phyloP scores from a whole-genome alignment of 108 stramenopile species.

The Schizochytrium sp. region DNA sequence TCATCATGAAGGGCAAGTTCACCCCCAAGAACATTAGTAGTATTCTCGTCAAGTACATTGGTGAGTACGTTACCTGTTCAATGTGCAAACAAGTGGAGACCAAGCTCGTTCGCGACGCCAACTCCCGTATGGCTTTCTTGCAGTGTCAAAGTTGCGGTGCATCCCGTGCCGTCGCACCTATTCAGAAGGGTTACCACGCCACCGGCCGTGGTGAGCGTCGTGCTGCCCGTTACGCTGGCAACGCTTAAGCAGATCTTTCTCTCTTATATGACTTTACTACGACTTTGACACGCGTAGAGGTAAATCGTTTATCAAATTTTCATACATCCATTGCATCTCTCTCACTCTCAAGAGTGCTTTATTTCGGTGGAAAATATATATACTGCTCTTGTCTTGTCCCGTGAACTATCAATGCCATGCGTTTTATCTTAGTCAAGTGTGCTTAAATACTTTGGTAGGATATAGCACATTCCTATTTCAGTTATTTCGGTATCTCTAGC shows the following conservation, averaged over 20 bases:
- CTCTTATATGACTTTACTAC: too few relatives aligned
- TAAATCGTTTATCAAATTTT: too few relatives aligned
- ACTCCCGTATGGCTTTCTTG: conserved; percentile 90
- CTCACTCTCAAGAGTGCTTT: too few relatives aligned
- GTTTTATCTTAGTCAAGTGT: too few relatives aligned
- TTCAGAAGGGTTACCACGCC: conserved; percentile 98
- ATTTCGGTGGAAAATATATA: too few relatives aligned
- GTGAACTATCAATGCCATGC: too few relatives aligned
- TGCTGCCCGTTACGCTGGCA: conserved; percentile 51
- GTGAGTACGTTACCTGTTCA: conserved; percentile 98
- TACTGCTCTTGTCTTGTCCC: too few relatives aligned
- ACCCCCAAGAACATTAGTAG: conserved; percentile 97
- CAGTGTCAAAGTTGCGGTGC: conserved; percentile 94
- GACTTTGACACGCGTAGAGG: too few relatives aligned
- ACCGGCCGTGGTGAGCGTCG: conserved; percentile 96
- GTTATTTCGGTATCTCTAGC: too few relatives aligned
- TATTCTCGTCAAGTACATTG: conserved; percentile 97
- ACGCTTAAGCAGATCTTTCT: not conserved
- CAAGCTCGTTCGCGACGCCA: conserved; percentile 89
- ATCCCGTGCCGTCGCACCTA: conserved; percentile 90
- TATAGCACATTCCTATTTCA: too few relatives aligned
- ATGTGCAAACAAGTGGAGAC: conserved; percentile 98
- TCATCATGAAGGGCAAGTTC: conserved; percentile 96
- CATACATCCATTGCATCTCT: too few relatives aligned
- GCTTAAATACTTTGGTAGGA: too few relatives aligned